A percentile compares a stretch with the other conserved stretches of the same genome.
Conservation (phyloP, 176 grass and related monocot species). For the Oryza officinalis region DNA sequence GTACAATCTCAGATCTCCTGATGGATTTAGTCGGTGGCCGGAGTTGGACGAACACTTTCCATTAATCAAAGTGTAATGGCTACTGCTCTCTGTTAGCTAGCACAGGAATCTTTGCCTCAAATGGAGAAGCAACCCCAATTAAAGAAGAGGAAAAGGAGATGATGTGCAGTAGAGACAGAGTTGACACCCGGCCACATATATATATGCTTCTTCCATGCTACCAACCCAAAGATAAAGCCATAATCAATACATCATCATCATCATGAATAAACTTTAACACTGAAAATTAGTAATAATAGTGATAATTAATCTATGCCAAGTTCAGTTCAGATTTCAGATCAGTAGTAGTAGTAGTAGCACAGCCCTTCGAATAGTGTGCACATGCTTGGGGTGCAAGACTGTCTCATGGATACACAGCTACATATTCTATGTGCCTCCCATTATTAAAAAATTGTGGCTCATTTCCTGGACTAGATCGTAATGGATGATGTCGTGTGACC, state of each 20-base stretch:
- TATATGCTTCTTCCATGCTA: neutral
- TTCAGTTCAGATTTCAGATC: slow-evolving; percentile 15
- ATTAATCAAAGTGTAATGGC: neutral
- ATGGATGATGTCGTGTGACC: slow-evolving; percentile 14
- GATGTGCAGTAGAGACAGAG: neutral
- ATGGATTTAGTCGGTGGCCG: slow-evolving; percentile 52
- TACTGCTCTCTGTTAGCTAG: neutral
- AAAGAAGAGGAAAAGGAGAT: neutral
- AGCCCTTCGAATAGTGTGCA: slow-evolving; percentile 31
- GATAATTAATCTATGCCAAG: neutral
- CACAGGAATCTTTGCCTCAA: slow-evolving; percentile 50
- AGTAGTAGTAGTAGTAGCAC: neutral
- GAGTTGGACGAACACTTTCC: slow-evolving; percentile 31
- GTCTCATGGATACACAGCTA: slow-evolving; percentile 1
- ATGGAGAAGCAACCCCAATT: slow-evolving; percentile 31
- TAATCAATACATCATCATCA: neutral
- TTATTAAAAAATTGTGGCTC: neutral
- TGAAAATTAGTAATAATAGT: neutral
- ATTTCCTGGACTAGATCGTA: slow-evolving; percentile 15
- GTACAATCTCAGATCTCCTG: slow-evolving; percentile 25
- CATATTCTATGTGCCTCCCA: neutral
- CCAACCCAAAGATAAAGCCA: slow-evolving; percentile 30
- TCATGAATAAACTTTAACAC: neutral
- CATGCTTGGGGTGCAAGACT: slow-evolving; percentile 29
- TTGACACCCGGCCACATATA: neutral